Evolutionary conservation across 202 grass and related monocot species (phyloP).

Genomic region (Schoenoplectus tabernaemontani): DNA sequence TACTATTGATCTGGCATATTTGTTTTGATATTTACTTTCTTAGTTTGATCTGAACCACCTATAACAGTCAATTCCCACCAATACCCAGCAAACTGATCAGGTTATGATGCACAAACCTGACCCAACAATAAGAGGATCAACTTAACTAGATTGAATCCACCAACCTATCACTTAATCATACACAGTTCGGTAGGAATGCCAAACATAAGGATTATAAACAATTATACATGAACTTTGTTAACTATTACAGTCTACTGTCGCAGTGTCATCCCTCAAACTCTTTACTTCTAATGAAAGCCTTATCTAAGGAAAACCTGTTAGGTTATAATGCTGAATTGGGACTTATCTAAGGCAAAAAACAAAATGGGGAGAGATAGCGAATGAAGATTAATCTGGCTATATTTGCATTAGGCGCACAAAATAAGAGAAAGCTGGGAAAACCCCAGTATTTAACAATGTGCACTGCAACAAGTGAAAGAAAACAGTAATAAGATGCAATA

Average conservation of each 20-base stretch:
- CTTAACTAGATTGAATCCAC: neutral
- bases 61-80: neutral
- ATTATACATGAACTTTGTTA: neutral
- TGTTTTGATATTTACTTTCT: neutral
- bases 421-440: neutral
- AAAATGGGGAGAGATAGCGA: neutral
- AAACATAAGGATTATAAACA: neutral
- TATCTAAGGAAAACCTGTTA: neutral
- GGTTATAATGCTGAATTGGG: neutral
- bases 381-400: neutral
- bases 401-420: neutral
- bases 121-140: neutral
- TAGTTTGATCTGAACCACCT: conserved; percentile 4
- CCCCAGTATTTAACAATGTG: neutral
- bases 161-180: neutral
- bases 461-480: neutral
- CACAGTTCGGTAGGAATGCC: neutral
- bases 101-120: neutral
- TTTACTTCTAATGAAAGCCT: neutral
- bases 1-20: neutral
- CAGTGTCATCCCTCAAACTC: neutral
- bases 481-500: neutral
- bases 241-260: neutral
- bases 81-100: neutral
- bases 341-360: neutral